Evolutionary conservation across 2,329 filamentous ascomycete species (phyloP), one percentile per base, ranked within the genome.

Genomic region (Byssothecium circinans): DNA sequence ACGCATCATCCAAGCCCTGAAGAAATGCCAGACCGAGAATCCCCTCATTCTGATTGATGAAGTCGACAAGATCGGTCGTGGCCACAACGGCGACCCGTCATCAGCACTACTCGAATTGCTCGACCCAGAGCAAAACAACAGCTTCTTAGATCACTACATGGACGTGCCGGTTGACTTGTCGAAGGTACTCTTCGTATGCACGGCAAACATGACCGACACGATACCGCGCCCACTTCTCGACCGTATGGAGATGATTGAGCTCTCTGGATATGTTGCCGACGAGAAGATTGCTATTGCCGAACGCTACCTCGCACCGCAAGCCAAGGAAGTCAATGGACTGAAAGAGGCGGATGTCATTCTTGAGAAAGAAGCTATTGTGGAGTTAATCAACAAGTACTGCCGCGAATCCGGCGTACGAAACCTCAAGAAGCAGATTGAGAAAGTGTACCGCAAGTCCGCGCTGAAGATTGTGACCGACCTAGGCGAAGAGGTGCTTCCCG

Each of bases 231-330:
- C 94, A 2, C 80, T 99, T 0, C 81, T 97, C 14, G 94, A 99
- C 68, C 87, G 94, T 60, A 99, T 99, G 94, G 94, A 99, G 71
- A 84, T 97, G 62, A 99, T 99, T 58, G 85, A 95, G 53, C 81
- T 99, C 2, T 97, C 92, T 29, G 94, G 94, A 10, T 99, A 99
- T 66, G 92, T 99, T 41, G 86, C 92, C 0, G 92, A 99, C 57
- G 94, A 99, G 79, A 99, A 99, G 81, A 96, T 95, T 85, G 92
- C 94, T 2, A 99, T 99, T 63, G 94, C 94, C 3, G 87, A 99
- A 68, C 83, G 84, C 56, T 99, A 99, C 66, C 82, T 99, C 20
- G 89, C 89, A 0, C 94, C 94, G 7, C 87, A 90, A 39, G 94
- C 95, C n/a, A 95, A 95, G 73, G 91, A 96, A 54, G 78, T 95